phyloP scores from a whole-genome alignment of 2,329 filamentous ascomycete species.

The Monosporascus sp. region DNA sequence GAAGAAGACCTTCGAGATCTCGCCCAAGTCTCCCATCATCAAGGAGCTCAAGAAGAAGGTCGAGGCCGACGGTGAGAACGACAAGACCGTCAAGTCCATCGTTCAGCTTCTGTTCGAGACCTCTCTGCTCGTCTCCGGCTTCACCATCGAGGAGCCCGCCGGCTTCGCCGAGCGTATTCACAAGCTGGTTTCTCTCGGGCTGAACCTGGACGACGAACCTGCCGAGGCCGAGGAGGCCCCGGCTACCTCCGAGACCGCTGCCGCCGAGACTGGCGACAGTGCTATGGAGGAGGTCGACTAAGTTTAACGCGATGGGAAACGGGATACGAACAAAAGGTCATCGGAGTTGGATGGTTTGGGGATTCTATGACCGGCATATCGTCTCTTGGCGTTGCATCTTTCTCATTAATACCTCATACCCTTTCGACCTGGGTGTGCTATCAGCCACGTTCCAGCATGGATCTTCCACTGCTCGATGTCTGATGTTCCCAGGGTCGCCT shows the following conservation, averaged over 20 bases:
- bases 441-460: constrained; percentile 5
- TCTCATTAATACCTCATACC: constrained; percentile 27
- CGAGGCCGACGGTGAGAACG: constrained; percentile 93
- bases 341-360: constrained; percentile 36
- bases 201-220: constrained; percentile 94
- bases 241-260: constrained; percentile 50
- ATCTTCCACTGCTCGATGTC: constrained; percentile 7
- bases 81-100: constrained; percentile 98
- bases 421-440: constrained; percentile 14
- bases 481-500: constrained; percentile 13
- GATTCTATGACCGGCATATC: constrained; percentile 27
- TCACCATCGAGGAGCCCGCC: constrained; percentile 98
- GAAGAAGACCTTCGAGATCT: constrained; percentile 99
- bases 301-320: constrained; percentile 27
- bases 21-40: constrained; percentile 95
- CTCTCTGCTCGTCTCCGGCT: constrained; percentile 94
- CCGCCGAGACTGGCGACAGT: constrained; percentile 73
- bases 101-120: constrained; percentile 98
- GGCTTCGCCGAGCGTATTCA: constrained; percentile 98
- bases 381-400: constrained; percentile 23
- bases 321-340: constrained; percentile 35
- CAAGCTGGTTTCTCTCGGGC: constrained; percentile 96
- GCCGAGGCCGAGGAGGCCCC: constrained; percentile 58
- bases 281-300: constrained; percentile 99
- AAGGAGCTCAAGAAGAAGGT: constrained; percentile 99